A percentile compares a stretch with the other conserved stretches of the same genome.
phyloP scores from a whole-genome alignment of 2,329 filamentous ascomycete genomes.

The Penicillium capsulatum region DNA sequence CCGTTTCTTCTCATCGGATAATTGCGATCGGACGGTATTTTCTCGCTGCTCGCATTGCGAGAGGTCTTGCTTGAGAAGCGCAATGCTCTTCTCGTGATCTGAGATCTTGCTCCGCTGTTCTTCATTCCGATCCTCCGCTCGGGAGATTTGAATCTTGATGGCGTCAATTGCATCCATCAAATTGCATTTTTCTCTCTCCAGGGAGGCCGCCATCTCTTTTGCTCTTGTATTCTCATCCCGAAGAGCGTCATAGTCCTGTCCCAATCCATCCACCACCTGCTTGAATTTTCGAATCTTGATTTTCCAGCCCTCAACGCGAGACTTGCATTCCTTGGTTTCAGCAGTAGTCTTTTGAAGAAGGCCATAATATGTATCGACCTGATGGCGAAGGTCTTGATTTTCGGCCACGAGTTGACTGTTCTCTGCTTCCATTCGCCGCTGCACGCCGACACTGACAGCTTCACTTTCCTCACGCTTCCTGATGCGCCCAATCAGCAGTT shows the following conservation, averaged over 20 bases:
- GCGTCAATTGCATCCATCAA: conserved; percentile 23
- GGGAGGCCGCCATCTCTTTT: conserved; percentile 20
- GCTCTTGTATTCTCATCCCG: conserved; percentile 28
- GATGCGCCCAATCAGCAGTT: conserved; percentile 33
- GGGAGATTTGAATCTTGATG: conserved; percentile 20
- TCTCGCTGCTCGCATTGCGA: conserved; percentile 21
- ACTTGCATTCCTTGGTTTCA: conserved; percentile 19
- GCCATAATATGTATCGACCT: conserved; percentile 18
- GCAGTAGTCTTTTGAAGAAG: conserved; percentile 19
- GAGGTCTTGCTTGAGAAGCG: conserved; percentile 25
- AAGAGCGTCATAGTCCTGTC: conserved; percentile 31
- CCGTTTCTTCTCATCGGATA: conserved; percentile 31
- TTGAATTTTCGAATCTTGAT: conserved; percentile 31
- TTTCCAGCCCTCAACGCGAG: conserved; percentile 34
- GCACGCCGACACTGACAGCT: conserved; percentile 16
- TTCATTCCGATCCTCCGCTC: conserved; percentile 12
- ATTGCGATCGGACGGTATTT: conserved; percentile 13
- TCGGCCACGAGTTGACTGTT: conserved; percentile 24
- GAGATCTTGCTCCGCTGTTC: conserved; percentile 20
- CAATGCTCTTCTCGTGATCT: conserved; percentile 17
- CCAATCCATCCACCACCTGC: conserved; percentile 32
- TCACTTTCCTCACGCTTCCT: conserved; percentile 36
- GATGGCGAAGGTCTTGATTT: conserved; percentile 26
- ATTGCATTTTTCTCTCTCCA: conserved; percentile 26
- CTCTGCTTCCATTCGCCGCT: conserved; percentile 26